phyloP scores from a whole-genome alignment of 768 basidiomycete genomes.

The Lactifluus rugatus region DNA sequence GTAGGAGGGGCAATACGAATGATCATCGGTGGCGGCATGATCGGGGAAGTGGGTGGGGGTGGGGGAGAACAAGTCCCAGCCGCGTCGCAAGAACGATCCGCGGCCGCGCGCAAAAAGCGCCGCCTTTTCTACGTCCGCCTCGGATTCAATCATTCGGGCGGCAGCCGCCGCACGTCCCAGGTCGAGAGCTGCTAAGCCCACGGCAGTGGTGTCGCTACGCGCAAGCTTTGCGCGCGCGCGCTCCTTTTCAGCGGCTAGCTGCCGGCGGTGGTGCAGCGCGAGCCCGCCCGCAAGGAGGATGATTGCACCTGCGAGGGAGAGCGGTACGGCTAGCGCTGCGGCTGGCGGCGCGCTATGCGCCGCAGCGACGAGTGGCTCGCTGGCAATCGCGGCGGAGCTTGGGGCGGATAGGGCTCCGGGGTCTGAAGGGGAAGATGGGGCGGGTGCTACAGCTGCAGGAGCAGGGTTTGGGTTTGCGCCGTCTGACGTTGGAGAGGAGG shows the following conservation, averaged over 20 bases:
- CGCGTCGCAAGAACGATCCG: background rate
- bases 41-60: background rate
- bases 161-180: background rate
- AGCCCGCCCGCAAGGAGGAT: conserved; percentile 24
- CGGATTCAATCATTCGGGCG: too few species aligned
- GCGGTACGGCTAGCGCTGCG: conserved; percentile 29
- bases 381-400: conserved; percentile 2
- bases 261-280: conserved; percentile 23
- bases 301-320: conserved; percentile 26
- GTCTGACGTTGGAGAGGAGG: background rate
- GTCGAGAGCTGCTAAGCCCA: background rate
- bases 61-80: too few species aligned
- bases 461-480: background rate
- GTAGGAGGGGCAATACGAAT: background rate
- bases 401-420: background rate
- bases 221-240: conserved; percentile 14
- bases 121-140: conserved; percentile 15
- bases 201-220: background rate
- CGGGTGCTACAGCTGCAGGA: background rate
- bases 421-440: background rate
- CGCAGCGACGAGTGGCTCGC: conserved; percentile 19
- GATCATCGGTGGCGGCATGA: background rate
- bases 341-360: conserved; percentile 22
- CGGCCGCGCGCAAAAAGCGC: conserved; percentile 6
- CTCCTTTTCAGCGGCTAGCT: conserved; percentile 20